Percentiles rank a stretch among this genome's conserved stretches.
Evolutionary conservation across 345 rosid genomes (phyloP).

Genomic region (Combretum micranthum): DNA sequence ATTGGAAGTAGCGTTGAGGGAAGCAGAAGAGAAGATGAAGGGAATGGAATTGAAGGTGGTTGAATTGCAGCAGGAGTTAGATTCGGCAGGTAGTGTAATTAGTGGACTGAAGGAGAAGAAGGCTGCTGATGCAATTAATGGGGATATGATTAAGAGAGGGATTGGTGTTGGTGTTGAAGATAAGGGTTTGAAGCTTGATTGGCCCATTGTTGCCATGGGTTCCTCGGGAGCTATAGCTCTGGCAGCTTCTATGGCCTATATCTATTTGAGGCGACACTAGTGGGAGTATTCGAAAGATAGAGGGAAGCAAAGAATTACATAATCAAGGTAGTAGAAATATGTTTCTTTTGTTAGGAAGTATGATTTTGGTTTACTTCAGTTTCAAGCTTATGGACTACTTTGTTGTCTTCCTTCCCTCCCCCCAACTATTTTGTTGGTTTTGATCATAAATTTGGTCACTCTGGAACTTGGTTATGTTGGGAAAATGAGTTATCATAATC

Average conservation of each 20-base stretch:
- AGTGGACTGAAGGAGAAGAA: conserved; percentile 36
- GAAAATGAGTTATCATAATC: neutral
- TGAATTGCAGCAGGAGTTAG: conserved; percentile 35
- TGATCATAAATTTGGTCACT: conserved; percentile 9
- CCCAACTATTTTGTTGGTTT: conserved; percentile 21
- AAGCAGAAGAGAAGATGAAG: conserved; percentile 22
- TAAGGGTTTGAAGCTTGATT: conserved; percentile 21
- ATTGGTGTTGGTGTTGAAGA: conserved; percentile 4
- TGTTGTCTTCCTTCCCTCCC: conserved; percentile 6
- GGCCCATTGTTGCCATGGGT: conserved; percentile 45
- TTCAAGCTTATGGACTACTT: conserved; percentile 17
- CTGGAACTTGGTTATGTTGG: neutral
- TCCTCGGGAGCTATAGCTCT: conserved; percentile 39
- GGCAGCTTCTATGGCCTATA: conserved; percentile 40
- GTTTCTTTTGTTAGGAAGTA: conserved; percentile 30
- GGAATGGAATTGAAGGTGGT: conserved; percentile 26
- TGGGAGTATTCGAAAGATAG: conserved; percentile 14
- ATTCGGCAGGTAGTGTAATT: conserved; percentile 28
- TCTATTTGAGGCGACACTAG: conserved; percentile 29
- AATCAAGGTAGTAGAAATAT: neutral
- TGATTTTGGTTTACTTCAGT: conserved; percentile 19
- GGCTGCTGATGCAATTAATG: conserved; percentile 26
- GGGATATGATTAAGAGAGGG: conserved; percentile 12
- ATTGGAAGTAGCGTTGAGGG: conserved; percentile 23
- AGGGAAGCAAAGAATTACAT: neutral